A percentile compares a stretch with the other conserved stretches of the same genome.
These are phyloP conservation scores for Jackrogersella minutella DNA, from an alignment of 495 filamentous ascomycete species.

Conservation along the genomic window DNA sequence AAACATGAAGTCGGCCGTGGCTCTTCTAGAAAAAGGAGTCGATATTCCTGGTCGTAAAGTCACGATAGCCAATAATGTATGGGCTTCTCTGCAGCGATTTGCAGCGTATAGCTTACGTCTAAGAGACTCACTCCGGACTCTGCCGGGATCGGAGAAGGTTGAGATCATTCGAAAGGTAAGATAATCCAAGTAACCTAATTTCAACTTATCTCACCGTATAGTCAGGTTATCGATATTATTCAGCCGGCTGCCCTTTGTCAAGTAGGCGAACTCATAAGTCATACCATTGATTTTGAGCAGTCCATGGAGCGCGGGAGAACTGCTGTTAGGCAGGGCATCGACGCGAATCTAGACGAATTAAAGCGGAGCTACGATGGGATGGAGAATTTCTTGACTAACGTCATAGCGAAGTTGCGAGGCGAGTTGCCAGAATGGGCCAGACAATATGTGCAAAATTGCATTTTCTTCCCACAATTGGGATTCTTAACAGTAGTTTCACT, in stretches of 20 bases:
- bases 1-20: conserved; percentile 76
- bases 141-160: conserved; percentile 63
- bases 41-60: conserved; percentile 66
- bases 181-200: neutral
- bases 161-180: conserved; percentile 66
- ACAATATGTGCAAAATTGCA: conserved; percentile 67
- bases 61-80: conserved; percentile 70
- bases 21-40: conserved; percentile 78
- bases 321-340: conserved; percentile 75
- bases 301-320: conserved; percentile 78
- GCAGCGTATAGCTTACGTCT: conserved; percentile 70
- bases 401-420: conserved; percentile 67
- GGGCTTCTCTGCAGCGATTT: conserved; percentile 68
- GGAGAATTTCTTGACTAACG: conserved; percentile 71
- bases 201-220: conserved; percentile 9
- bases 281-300: conserved; percentile 83
- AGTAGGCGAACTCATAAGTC: conserved; percentile 74
- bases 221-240: conserved; percentile 52
- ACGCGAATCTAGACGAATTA: conserved; percentile 78
- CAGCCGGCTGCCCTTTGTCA: conserved; percentile 63
- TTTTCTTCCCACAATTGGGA: conserved; percentile 90
- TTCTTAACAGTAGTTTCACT: conserved; percentile 82
- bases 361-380: conserved; percentile 81
- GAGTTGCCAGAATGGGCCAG: conserved; percentile 67
- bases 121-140: conserved; percentile 67